phyloP scores from a whole-genome alignment of 2,329 filamentous ascomycete genomes.

The Botrytis galanthina region DNA sequence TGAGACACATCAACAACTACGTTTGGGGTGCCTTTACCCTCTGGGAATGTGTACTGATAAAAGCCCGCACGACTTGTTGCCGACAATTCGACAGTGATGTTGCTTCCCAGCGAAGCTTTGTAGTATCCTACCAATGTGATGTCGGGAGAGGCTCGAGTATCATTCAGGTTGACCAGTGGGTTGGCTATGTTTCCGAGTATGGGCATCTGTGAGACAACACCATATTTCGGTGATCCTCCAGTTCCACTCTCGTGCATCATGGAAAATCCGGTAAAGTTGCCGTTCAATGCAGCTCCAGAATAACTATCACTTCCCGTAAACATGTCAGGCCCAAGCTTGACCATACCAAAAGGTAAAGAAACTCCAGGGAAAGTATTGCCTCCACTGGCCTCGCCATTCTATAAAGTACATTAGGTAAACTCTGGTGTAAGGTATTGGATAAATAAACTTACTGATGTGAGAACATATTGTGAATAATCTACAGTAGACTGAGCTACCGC shows the following conservation, averaged over 20 bases:
- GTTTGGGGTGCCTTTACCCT: conserved; percentile 37
- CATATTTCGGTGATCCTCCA: conserved; percentile 67
- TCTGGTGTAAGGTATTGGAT: neutral
- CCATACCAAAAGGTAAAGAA: conserved; percentile 25
- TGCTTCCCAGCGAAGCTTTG: conserved; percentile 53
- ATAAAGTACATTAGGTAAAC: neutral
- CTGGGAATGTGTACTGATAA: conserved; percentile 58
- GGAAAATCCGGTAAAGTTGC: conserved; percentile 57
- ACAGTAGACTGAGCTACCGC: neutral
- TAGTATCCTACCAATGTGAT: conserved; percentile 60
- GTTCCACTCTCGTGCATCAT: conserved; percentile 66
- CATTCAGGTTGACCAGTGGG: conserved; percentile 53
- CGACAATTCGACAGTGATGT: conserved; percentile 55
- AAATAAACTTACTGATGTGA: conserved; percentile 17
- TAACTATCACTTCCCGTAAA: conserved; percentile 47
- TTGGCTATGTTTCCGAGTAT: conserved; percentile 49
- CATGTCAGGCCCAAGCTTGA: conserved; percentile 34
- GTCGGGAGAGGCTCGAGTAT: conserved; percentile 51
- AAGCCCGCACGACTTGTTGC: conserved; percentile 57
- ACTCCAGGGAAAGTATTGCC: conserved; percentile 27
- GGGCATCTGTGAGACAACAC: conserved; percentile 59
- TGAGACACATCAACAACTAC: conserved; percentile 64
- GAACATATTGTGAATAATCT: conserved; percentile 21
- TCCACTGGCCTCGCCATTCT: conserved; percentile 18
- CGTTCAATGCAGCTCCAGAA: conserved; percentile 50